A percentile compares a stretch with the other conserved stretches of the same genome.
Conservation (phyloP, 108 stramenopile genomes). For the Skeletonema costatum region DNA sequence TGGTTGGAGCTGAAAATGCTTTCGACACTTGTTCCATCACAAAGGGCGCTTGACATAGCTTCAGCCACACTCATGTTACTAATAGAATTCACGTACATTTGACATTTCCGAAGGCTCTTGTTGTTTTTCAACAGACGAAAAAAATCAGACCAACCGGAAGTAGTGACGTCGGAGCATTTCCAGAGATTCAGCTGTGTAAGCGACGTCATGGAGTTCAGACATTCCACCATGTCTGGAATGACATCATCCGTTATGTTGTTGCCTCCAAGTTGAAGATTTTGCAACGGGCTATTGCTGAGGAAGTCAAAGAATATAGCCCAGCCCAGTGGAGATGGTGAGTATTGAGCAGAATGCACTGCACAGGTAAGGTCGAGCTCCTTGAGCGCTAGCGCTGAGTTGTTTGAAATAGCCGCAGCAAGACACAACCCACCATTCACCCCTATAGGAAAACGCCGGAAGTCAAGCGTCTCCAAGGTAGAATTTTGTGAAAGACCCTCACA, state of each 20-base stretch:
- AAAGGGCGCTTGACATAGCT: neutral
- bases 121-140: neutral
- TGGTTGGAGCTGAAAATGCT: conserved; percentile 3
- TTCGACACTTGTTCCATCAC: conserved; percentile 1
- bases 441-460: neutral
- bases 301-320: neutral
- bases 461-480: neutral
- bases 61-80: neutral
- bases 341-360: neutral
- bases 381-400: neutral
- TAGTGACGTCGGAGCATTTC: neutral
- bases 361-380: neutral
- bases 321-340: neutral
- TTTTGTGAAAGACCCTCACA: neutral
- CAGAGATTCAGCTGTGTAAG: neutral
- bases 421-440: neutral
- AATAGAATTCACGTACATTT: neutral
- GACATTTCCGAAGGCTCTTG: neutral
- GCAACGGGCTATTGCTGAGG: neutral
- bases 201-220: neutral
- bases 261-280: neutral
- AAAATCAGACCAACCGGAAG: neutral
- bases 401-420: neutral
- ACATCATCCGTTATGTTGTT: neutral
- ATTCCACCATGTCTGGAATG: neutral